Conservation (phyloP, 257 asterid species). For the Solanum piurae region DNA sequence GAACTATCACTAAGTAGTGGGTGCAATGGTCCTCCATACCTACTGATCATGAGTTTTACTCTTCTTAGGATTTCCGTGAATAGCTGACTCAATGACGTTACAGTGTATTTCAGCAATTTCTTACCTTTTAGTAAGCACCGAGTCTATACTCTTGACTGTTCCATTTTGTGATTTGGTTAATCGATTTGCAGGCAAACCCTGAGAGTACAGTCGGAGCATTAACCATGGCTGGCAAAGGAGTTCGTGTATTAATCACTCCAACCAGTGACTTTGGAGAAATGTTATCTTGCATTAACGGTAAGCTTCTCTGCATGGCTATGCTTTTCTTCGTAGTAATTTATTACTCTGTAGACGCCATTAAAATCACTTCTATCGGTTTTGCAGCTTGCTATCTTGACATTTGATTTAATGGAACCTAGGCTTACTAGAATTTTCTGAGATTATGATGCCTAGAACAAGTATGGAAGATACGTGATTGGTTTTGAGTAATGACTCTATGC, state of each 20-base stretch:
- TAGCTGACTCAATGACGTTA: not conserved
- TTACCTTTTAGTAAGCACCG: not conserved
- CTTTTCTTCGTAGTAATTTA: not conserved
- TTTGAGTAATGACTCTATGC: not conserved
- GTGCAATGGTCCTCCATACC: not conserved
- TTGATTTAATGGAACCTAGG: not conserved
- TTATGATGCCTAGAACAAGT: not conserved
- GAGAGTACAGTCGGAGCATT: slow-evolving; percentile 91
- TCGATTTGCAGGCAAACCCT: slow-evolving; percentile 56
- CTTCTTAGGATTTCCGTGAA: not conserved
- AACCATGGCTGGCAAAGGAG: slow-evolving; percentile 97
- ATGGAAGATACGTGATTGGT: not conserved
- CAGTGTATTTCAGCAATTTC: not conserved
- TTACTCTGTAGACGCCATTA: not conserved
- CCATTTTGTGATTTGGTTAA: not conserved
- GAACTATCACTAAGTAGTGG: not conserved
- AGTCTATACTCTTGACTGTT: not conserved
- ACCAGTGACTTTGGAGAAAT: slow-evolving; percentile 92
- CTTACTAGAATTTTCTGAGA: not conserved
- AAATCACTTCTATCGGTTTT: not conserved
- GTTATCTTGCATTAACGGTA: slow-evolving; percentile 89
- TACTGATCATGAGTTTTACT: not conserved
- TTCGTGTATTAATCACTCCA: slow-evolving; percentile 89
- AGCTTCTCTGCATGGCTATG: slow-evolving; percentile 8
- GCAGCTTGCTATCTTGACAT: not conserved